Evolutionary conservation across 2,329 filamentous ascomycete species (phyloP), one percentile per base, ranked within the genome.

Genomic region (Gnomoniopsis smithogilvyi): DNA sequence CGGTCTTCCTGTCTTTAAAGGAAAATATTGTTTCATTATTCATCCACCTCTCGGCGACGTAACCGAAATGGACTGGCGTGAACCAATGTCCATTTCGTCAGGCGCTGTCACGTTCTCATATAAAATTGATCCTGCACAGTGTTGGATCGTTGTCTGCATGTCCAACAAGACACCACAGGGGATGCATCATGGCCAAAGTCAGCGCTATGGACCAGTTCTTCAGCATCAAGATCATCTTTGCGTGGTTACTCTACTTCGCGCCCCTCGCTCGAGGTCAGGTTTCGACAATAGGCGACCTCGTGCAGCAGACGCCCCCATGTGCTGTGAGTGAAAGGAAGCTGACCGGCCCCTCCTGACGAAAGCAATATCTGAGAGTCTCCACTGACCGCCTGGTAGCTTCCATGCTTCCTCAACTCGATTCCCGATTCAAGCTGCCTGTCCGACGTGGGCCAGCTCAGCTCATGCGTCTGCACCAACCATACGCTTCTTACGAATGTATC

Each of bases 401-500:
- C 56, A 6, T 58, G 56, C 33, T 53, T 58, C 43, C 50, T 58
- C 47, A 38, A 36, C 8, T 24, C 51, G 21, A 19, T 52, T 1
- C 38, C 56, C 11, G 21, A 46, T n/a, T 15, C 43, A 22, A 30
- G 30, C 33, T 58, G 56, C 21, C 21, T 58, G 2, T 21, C 49
- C 41, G 46, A 46, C 43, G 12, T 58, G 10, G 49, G 38, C 30
- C 26, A 36, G 8, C 56, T 58, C 26, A 58, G 46, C 56, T 58
- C 56, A 8, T 59, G 51, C 19, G 30, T 59, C 45, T 59, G 51
- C 33, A 45, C 56, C 8, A 55, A 54, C 21, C 17, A n/a, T 10
- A 54, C 51, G 17, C 45, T 59, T 30, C 56, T 54, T 34, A 49
- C 38, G 12, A 46, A 52, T 11, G 45, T 59, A 19, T 54, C 56